Base-by-base conservation (phyloP, 2,329 filamentous ascomycete genomes). In the Stagonosporopsis chrysanthemi region DNA sequence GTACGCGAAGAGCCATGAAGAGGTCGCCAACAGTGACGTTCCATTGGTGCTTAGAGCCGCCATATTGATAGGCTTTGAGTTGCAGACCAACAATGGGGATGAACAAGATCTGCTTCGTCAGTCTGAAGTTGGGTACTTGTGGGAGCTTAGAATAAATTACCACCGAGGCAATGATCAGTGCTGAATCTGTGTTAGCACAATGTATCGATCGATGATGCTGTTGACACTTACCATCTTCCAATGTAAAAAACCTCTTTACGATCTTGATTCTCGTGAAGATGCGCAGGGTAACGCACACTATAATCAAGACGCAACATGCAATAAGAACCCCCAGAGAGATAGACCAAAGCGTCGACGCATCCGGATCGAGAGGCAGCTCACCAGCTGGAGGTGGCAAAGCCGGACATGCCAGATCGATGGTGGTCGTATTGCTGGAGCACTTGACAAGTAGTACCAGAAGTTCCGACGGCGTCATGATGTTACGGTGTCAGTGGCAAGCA, bases 31-130 rank as follows among this genome's bases (percentile, higher is more conserved):
- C 38, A 4, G 58, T 54, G 19, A 61, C 49, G 17, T 64, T 22
- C 56, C 62, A 64, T 23, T 56, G 50, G 29, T 64, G 62, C 35
- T 56, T 62, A 22, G 51, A 49, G 24, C 44, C 45, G 24, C 53
- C 53, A n/a, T 45, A 43, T 3, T 26, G 22, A 24, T 42, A 48
- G 23, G 53, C 52, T 9, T 52, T 48, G 8, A 60, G 19, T 19
- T 52, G 46, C 2, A 59, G 29, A 17, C 52, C 43, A n/a, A 50
- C 42, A 3, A 62, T 56, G n/a, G 48, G 50, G 6, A 46, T n/a
- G 33, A 43, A 60, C 9, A 23, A 4, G 4, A 53, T 35, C 50
- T 53, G 26, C 28, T 19, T 26, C n/a, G 26, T 44, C 4, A 44
- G 41, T 43, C 26, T 28, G 15, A 19, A 26, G 4, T 12, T 19